Conservation (phyloP, 78 protist genomes). For the Cavenderia fasciculata region DNA sequence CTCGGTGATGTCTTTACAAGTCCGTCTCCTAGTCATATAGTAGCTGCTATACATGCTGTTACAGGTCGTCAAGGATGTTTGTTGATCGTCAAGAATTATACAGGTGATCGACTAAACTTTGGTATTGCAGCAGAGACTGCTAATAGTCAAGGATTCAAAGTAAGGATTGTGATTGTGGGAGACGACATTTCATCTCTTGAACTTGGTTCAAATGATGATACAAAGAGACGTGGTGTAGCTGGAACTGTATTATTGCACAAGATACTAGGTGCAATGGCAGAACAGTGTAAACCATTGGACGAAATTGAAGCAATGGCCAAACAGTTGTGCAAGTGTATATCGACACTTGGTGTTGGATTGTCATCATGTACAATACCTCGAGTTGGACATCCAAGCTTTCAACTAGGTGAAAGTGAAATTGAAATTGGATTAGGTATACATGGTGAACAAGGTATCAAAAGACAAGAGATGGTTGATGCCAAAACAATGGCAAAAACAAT, state of each 20-base stretch:
- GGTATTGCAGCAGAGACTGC: slow-evolving; percentile 74
- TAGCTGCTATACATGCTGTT: slow-evolving; percentile 74
- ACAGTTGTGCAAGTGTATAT: not conserved
- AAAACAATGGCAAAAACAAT: too few relatives aligned
- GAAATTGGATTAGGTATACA: slow-evolving; percentile 87
- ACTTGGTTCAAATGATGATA: not conserved
- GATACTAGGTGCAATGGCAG: slow-evolving; percentile 83
- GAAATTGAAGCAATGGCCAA: slow-evolving; percentile 1
- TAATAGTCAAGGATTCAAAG: slow-evolving; percentile 6
- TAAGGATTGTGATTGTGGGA: slow-evolving; percentile 72
- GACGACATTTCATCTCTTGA: slow-evolving; percentile 61
- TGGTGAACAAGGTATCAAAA: slow-evolving; percentile 69
- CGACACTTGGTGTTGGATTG: slow-evolving; percentile 58
- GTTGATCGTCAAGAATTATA: slow-evolving; percentile 83
- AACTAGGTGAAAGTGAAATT: slow-evolving; percentile 21
- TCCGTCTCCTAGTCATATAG: slow-evolving; percentile 49
- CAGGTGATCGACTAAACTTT: slow-evolving; percentile 86
- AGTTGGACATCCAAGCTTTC: slow-evolving; percentile 36
- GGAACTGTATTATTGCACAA: slow-evolving; percentile 86
- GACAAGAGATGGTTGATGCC: not conserved
- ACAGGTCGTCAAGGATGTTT: slow-evolving; percentile 65
- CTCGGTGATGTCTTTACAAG: slow-evolving; percentile 78
- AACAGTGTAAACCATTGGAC: slow-evolving; percentile 22
- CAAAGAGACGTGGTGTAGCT: slow-evolving; percentile 81
- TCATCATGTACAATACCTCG: slow-evolving; percentile 80